Base-by-base conservation (phyloP, 495 filamentous ascomycete species). In the Hypoxylon fuscum region DNA sequence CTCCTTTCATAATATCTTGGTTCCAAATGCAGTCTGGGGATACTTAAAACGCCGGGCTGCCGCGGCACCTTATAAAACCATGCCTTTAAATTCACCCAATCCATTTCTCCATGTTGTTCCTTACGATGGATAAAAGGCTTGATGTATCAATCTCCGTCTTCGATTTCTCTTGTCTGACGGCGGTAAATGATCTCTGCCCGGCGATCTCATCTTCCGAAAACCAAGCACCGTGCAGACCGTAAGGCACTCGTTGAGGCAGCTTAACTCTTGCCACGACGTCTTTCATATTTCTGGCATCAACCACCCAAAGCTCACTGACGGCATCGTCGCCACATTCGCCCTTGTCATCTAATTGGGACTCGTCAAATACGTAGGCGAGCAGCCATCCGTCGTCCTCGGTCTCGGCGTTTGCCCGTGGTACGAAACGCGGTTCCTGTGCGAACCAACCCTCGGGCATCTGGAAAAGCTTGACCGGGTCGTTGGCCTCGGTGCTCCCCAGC, bases 221-320 rank as follows among this genome's bases (percentile, higher is more conserved):
- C 86, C 86, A 90, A 42, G 77, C 78, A 7, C 86, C 86, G 74
- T 90, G 87, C 51, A 90, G 69, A 0, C 87, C 86, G 64, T 88
- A 88, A 15, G 86, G 87, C 4, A 90, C 87, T 22, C 86, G 68
- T 68, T 87, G 86, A 14, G 87, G 86, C 42, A 90, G 69, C 25
- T 67, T 59, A 29, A 89, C 76, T 50, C 67, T 79, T 8, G 79
- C 81, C 21, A 87, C 72, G 0, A 89, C 77, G 5, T 82, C 75
- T 40, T 56, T 75, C 84, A 90, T 88, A 8, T 73, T 74, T 46
- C 59, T 76, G 12, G 86, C 86, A 64, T 88, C 79, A 46, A 89
- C 77, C 25, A 90, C 74, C 86, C 87, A 90, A n/a, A 89, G 72
- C 73, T 89, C 86, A 17, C 79, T 82, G 29, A 60, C 74, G 0